phyloP scores from a whole-genome alignment of 352 stramenopile genomes.

The Globisporangium takayamanum region DNA sequence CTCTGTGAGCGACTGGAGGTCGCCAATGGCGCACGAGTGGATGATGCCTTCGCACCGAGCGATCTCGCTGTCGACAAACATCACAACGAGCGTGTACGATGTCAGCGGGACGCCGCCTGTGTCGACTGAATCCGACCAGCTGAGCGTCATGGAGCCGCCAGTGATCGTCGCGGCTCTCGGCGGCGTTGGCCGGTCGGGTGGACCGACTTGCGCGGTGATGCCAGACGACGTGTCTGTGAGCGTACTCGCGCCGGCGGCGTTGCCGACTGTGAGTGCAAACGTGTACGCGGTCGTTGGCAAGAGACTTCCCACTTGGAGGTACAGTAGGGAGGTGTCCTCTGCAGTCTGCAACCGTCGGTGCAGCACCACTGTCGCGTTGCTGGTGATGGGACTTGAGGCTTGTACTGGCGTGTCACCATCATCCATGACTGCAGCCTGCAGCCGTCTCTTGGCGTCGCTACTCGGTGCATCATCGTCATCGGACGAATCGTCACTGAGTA shows the following conservation, averaged over 20 bases:
- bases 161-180: constrained; percentile 20
- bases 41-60: constrained; percentile 37
- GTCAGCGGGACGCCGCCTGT: constrained; percentile 39
- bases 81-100: constrained; percentile 30
- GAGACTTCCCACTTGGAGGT: constrained; percentile 38
- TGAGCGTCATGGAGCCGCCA: constrained; percentile 32
- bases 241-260: constrained; percentile 23
- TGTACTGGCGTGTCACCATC: not conserved
- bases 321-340: constrained; percentile 2
- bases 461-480: not conserved
- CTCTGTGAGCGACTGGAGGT: constrained; percentile 35
- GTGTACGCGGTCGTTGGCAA: constrained; percentile 31
- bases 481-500: not conserved
- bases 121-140: constrained; percentile 44
- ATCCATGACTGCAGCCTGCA: not conserved
- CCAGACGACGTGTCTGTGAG: constrained; percentile 6
- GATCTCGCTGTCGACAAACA: constrained; percentile 12
- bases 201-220: constrained; percentile 17
- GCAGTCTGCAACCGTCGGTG: constrained; percentile 6
- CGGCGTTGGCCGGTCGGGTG: constrained; percentile 21
- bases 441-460: not conserved
- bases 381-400: too few relatives aligned
- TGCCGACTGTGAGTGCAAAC: constrained; percentile 35
- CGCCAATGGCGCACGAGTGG: constrained; percentile 26
- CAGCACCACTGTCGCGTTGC: not conserved